These are phyloP conservation scores for Hyphopichia burtonii DNA, from an alignment of 1,139 yeast genomes.

Conservation along the genomic window DNA sequence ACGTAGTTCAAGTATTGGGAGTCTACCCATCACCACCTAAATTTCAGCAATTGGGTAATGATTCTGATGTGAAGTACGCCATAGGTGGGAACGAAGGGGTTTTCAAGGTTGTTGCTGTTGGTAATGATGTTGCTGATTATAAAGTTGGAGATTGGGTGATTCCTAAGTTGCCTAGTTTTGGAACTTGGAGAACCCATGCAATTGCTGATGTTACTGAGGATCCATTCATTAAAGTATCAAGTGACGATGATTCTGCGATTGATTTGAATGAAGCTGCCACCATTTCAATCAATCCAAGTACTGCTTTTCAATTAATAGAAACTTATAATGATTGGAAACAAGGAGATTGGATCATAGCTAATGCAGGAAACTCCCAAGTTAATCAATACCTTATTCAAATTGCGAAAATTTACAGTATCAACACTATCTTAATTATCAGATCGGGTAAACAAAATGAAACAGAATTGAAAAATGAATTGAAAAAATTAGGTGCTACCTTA, in stretches of 20 bases:
- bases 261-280: constrained; percentile 32
- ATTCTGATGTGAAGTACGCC: constrained; percentile 44
- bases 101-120: constrained; percentile 25
- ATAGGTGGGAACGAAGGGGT: constrained; percentile 68
- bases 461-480: constrained; percentile 15
- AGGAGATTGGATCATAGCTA: constrained; percentile 34
- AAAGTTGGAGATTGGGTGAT: constrained; percentile 32
- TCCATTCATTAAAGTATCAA: constrained; percentile 22
- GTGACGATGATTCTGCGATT: constrained; percentile 9
- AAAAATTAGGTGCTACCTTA: constrained; percentile 29
- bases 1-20: constrained; percentile 88
- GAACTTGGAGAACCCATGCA: constrained; percentile 36
- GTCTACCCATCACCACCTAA: constrained; percentile 86
- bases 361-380: constrained; percentile 38
- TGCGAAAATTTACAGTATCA: constrained; percentile 22
- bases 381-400: constrained; percentile 30
- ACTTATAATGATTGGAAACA: constrained; percentile 28
- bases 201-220: constrained; percentile 17
- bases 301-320: constrained; percentile 32
- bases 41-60: constrained; percentile 24
- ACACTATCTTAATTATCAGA: constrained; percentile 30
- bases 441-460: constrained; percentile 27
- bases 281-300: constrained; percentile 31
- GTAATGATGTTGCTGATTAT: constrained; percentile 15
- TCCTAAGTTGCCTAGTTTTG: constrained; percentile 29